Conservation (phyloP, 768 basidiomycete species). For the Naganishia antarctica region DNA sequence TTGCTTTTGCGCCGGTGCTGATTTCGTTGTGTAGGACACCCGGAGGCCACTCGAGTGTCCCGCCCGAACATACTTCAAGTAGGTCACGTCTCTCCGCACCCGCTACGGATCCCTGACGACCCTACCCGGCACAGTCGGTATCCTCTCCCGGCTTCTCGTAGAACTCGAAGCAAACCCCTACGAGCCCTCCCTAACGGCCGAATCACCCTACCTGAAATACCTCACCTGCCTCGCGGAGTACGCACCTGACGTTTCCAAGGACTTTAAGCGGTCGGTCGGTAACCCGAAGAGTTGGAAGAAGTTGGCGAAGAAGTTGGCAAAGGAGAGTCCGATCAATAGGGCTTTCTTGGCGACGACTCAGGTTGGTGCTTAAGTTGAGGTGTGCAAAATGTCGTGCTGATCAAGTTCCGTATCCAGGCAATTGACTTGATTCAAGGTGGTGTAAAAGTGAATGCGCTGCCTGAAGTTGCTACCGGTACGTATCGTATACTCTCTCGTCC, state of each 20-base stretch:
- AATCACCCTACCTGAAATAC: constrained; percentile 43
- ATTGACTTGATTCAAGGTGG: constrained; percentile 58
- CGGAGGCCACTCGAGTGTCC: constrained; percentile 82
- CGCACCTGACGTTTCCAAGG: constrained; percentile 58
- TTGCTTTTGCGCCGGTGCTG: background rate
- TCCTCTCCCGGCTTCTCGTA: constrained; percentile 66
- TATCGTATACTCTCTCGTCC: background rate
- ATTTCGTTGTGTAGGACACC: constrained; percentile 44
- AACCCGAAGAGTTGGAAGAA: constrained; percentile 41
- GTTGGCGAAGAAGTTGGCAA: constrained; percentile 54
- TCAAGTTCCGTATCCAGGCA: constrained; percentile 58
- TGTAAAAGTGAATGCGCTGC: constrained; percentile 69
- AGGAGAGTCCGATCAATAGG: constrained; percentile 41
- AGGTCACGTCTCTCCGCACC: constrained; percentile 23
- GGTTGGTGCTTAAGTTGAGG: background rate
- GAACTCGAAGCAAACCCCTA: constrained; percentile 64
- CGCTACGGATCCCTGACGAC: constrained; percentile 26
- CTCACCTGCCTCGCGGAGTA: constrained; percentile 66
- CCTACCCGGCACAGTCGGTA: constrained; percentile 61
- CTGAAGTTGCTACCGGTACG: constrained; percentile 54
- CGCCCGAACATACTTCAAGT: constrained; percentile 70
- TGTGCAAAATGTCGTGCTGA: background rate
- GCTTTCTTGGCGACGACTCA: constrained; percentile 41
- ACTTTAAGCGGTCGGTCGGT: constrained; percentile 51
- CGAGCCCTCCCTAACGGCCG: constrained; percentile 42